phyloP scores from a whole-genome alignment of 1,284 basidiomycete genomes.

The Sporisorium reilianum region DNA sequence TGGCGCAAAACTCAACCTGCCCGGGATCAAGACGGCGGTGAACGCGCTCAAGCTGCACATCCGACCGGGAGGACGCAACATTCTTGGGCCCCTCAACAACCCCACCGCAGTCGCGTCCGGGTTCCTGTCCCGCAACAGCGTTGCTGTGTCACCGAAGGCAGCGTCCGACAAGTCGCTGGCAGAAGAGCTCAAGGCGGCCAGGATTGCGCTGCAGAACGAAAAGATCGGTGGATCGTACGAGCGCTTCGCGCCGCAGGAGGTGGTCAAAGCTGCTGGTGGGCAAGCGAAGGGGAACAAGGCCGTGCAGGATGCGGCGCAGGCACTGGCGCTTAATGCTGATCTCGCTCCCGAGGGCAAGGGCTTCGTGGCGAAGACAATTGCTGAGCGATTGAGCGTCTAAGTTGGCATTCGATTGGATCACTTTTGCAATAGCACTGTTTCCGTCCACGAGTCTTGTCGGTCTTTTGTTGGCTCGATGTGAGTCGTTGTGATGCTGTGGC shows the following conservation, averaged over 20 bases:
- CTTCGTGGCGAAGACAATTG: constrained; percentile 31
- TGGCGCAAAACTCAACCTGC: constrained; percentile 30
- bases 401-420: neutral
- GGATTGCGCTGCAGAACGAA: constrained; percentile 35
- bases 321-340: constrained; percentile 32
- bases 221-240: constrained; percentile 42
- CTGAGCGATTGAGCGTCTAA: constrained; percentile 24
- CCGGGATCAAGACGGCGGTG: constrained; percentile 39
- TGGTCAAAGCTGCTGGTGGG: constrained; percentile 31
- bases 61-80: constrained; percentile 32
- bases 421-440: neutral
- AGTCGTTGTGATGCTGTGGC: too few relatives aligned
- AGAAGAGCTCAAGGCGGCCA: constrained; percentile 29
- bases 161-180: constrained; percentile 29
- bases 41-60: constrained; percentile 46
- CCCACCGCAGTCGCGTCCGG: constrained; percentile 30
- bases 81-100: constrained; percentile 32
- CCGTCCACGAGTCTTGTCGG: too few relatives aligned
- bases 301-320: constrained; percentile 35
- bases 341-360: constrained; percentile 30
- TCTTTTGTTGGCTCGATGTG: too few relatives aligned
- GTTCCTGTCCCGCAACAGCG: constrained; percentile 15
- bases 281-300: constrained; percentile 9
- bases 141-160: neutral
- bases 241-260: constrained; percentile 10